Evolutionary conservation across 2,329 filamentous ascomycete genomes (phyloP).

Genomic region (Trichoderma oligosporum): DNA sequence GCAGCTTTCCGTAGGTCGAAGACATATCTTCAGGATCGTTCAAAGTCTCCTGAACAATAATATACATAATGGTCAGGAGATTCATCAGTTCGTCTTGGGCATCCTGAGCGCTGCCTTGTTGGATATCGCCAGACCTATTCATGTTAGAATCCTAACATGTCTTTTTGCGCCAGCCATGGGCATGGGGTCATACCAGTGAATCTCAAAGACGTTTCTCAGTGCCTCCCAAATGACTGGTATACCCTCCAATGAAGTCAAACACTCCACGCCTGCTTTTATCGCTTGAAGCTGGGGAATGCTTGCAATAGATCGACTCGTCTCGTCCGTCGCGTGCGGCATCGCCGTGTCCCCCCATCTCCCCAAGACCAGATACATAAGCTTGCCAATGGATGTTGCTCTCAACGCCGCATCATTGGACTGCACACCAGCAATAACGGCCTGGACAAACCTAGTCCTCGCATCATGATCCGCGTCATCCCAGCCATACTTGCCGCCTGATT

Average conservation of each 20-base stretch:
- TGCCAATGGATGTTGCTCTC: constrained; percentile 52
- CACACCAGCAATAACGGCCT: constrained; percentile 45
- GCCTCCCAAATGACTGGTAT: constrained; percentile 50
- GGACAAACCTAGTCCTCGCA: constrained; percentile 54
- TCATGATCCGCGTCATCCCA: constrained; percentile 66
- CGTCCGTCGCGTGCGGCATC: constrained; percentile 42
- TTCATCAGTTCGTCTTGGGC: constrained; percentile 59
- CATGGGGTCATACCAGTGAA: constrained; percentile 46
- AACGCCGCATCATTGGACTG: constrained; percentile 46
- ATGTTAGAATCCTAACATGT: constrained; percentile 27
- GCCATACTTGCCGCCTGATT: constrained; percentile 37
- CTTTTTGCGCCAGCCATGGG: neutral
- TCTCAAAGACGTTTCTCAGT: constrained; percentile 47
- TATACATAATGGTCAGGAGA: constrained; percentile 60
- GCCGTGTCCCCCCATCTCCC: constrained; percentile 70
- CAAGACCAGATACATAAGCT: constrained; percentile 59
- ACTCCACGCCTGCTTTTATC: constrained; percentile 52
- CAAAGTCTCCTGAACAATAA: constrained; percentile 54
- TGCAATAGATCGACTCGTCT: constrained; percentile 47
- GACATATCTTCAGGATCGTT: constrained; percentile 49
- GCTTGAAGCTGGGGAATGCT: constrained; percentile 55
- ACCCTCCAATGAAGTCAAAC: constrained; percentile 50
- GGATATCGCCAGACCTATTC: constrained; percentile 45
- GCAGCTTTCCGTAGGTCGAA: constrained; percentile 46
- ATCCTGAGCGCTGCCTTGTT: constrained; percentile 45